Percentiles rank a stretch among this genome's conserved stretches.
phyloP scores from a whole-genome alignment of 2,329 filamentous ascomycete species.

The Calonectria crousiana region DNA sequence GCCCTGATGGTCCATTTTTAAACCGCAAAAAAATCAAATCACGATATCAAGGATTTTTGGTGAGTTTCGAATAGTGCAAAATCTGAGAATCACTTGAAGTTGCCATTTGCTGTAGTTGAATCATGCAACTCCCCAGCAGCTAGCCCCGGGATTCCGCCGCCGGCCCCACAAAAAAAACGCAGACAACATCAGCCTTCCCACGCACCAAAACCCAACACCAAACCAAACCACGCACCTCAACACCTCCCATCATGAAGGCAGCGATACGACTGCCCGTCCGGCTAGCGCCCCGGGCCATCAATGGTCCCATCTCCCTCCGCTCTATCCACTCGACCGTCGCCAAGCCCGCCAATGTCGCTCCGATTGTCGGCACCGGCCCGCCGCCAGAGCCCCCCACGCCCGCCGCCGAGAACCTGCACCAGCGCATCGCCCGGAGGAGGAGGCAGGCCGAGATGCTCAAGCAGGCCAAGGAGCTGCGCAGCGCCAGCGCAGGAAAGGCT shows the following conservation, averaged over 20 bases:
- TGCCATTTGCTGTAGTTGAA: background rate
- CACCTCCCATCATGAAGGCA: conserved; percentile 54
- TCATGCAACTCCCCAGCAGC: background rate
- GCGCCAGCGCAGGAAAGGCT: conserved; percentile 45
- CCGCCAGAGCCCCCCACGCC: conserved; percentile 68
- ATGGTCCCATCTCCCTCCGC: conserved; percentile 35
- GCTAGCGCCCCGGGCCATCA: conserved; percentile 45
- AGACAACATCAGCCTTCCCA: background rate
- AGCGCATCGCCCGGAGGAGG: conserved; percentile 63
- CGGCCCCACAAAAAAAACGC: background rate
- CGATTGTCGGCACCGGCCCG: conserved; percentile 69
- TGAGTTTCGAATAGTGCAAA: background rate
- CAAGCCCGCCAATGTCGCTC: conserved; percentile 60
- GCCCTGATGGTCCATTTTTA: background rate
- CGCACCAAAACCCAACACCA: background rate
- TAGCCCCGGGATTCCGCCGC: background rate
- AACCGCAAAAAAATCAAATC: background rate
- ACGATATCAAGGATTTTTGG: background rate
- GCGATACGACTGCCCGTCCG: conserved; percentile 55
- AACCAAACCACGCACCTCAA: conserved; percentile 10
- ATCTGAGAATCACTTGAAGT: background rate
- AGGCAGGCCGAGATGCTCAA: conserved; percentile 68
- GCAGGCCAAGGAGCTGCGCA: conserved; percentile 62
- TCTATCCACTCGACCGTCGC: conserved; percentile 49
- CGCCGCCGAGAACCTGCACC: conserved; percentile 53